Percentiles rank a stretch among this genome's conserved stretches.
These are phyloP conservation scores for Sicyos edulis DNA, from an alignment of 306 rosid species.

Conservation along the genomic window DNA sequence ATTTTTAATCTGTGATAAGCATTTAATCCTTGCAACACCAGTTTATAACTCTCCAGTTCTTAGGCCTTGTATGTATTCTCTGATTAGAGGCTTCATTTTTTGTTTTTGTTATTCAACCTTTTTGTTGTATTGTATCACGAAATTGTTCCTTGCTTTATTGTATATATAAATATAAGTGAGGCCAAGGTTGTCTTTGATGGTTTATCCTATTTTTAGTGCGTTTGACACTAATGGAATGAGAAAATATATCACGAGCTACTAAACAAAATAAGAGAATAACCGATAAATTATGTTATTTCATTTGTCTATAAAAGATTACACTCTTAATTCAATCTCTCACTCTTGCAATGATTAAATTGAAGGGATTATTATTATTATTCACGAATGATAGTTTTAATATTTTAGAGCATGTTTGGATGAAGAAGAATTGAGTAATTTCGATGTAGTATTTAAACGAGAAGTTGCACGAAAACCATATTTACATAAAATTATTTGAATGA, in stretches of 20 bases:
- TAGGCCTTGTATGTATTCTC: conserved; percentile 16
- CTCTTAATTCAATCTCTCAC: no score
- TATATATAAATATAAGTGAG: background rate
- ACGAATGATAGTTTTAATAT: no score
- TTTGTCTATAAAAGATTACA: no score
- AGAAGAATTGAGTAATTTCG: no score
- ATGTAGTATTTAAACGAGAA: no score
- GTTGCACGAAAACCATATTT: no score
- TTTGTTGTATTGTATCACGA: conserved; percentile 16
- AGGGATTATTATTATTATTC: no score
- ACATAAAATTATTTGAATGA: no score
- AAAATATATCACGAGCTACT: background rate
- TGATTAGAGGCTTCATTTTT: background rate
- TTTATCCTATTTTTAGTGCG: background rate
- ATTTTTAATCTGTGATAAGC: conserved; percentile 60
- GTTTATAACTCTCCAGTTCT: background rate
- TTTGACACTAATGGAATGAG: background rate
- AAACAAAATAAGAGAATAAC: background rate
- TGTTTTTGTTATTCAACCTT: background rate
- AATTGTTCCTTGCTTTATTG: background rate
- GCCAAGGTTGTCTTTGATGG: background rate
- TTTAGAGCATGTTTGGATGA: no score
- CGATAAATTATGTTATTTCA: no score
- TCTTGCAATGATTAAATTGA: no score
- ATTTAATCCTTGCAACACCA: background rate